phyloP scores from a whole-genome alignment of 345 rosid genomes.

The Pistacia vera region DNA sequence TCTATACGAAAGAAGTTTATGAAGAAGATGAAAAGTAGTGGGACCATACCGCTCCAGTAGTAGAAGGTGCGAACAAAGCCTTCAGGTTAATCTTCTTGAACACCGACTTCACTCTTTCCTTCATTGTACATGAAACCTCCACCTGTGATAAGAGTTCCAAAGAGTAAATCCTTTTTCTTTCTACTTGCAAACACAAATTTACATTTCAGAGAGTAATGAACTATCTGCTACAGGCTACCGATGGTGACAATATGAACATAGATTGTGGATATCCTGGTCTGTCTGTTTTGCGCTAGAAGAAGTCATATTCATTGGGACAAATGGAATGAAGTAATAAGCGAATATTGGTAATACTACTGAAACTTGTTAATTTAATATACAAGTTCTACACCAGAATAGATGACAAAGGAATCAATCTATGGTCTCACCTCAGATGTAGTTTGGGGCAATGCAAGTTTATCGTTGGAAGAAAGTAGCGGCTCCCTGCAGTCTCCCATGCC shows the following conservation, averaged over 20 bases:
- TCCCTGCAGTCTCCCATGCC: slow-evolving; percentile 37
- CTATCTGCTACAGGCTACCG: too few relatives aligned
- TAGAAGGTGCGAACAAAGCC: slow-evolving; percentile 60
- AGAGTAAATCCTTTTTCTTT: slow-evolving; percentile 5
- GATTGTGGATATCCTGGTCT: background rate
- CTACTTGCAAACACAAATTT: background rate
- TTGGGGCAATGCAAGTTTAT: slow-evolving; percentile 19
- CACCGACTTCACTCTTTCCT: slow-evolving; percentile 18
- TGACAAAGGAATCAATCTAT: slow-evolving; percentile 23
- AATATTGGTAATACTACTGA: background rate
- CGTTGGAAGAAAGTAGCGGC: slow-evolving; percentile 40
- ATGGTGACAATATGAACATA: too few relatives aligned
- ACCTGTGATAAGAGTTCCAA: slow-evolving; percentile 30
- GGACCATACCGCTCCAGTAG: slow-evolving; percentile 51
- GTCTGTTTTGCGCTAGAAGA: background rate
- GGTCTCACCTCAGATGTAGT: slow-evolving; percentile 10
- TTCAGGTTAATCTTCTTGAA: slow-evolving; percentile 39
- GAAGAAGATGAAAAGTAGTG: background rate
- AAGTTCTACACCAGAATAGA: background rate
- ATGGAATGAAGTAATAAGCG: background rate
- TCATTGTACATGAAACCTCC: slow-evolving; percentile 29
- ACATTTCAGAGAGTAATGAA: background rate
- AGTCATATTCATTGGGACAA: background rate
- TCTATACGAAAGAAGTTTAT: background rate
- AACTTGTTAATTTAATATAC: too few relatives aligned